Base-by-base conservation (phyloP, 2,329 filamentous ascomycete genomes). In the Rachicladosporium sp. region DNA sequence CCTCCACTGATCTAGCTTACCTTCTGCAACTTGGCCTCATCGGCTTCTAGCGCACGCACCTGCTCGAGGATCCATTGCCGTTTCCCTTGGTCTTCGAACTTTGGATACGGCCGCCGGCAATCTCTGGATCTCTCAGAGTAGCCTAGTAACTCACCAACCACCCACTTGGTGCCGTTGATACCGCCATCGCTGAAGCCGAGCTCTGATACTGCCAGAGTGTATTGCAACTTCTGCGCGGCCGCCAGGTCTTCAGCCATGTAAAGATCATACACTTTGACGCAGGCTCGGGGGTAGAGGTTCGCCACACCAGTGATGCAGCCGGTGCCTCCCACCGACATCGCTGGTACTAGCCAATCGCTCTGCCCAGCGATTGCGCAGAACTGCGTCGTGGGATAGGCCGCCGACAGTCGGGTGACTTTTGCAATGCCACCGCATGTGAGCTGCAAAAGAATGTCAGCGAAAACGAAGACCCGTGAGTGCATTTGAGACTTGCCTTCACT, bases 241-340 rank as follows among this genome's bases (percentile, higher is more conserved):
- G 62, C 55, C 7, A 57, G 42, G 50, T 70, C 66, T 2, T 39
- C 46, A 5, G 38, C 42, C 6, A 15, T 15, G 37, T 44, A 44
- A 12, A 46, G 23, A 10, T 46, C 37, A 31, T 44, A 48, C n/a
- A 46, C 36, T 10, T 36, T 33, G 36, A 74, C 56, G 50, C 67
- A 73, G n/a, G 55, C 59, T 51, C 67, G 69, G 6, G 75, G 76
- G 48, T 73, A 76, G 2, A 80, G 61, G 46, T 81, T 80, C 19
- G 68, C 77, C 45, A 80, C 72, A 3, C 74, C 76, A 0, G 76
- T 73, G 36, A 81, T 74, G 46, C 69, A 74, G 7, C 78, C 77
- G 2, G 69, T 67, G 23, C 69, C 72, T 10, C 77, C 76, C 5
- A 71, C 69, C 2, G 68, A 67, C 29, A 81, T 56, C 0, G 72